A percentile compares a stretch with the other conserved stretches of the same genome.
Evolutionary conservation across 2,329 filamentous ascomycete genomes (phyloP).

Genomic region (Colletotrichum sp.): DNA sequence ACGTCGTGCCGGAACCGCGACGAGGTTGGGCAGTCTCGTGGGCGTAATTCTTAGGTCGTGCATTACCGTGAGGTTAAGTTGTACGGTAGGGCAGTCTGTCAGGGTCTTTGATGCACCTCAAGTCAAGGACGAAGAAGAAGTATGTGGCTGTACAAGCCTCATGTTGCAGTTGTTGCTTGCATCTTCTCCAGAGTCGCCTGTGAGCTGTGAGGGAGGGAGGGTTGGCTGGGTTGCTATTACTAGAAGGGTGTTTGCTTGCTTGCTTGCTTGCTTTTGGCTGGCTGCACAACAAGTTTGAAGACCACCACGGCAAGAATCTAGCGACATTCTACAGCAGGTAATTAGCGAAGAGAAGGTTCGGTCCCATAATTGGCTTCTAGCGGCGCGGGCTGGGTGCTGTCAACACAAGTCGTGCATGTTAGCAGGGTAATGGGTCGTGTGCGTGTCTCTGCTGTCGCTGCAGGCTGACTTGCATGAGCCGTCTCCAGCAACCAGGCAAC

Average conservation of each 20-base stretch:
- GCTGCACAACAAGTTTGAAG: not conserved
- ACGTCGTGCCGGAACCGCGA: not conserved
- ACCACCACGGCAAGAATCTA: not conserved
- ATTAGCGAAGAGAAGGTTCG: not conserved
- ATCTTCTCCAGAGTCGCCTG: not conserved
- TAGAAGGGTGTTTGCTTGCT: not conserved
- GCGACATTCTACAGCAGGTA: not conserved
- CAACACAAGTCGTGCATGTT: conserved; percentile 7
- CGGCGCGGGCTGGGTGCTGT: not conserved
- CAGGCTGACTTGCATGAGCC: conserved; percentile 9
- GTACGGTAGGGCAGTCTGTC: not conserved
- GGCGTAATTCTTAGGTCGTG: not conserved
- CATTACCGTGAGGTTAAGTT: not conserved
- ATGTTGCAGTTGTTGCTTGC: not conserved
- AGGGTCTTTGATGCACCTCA: not conserved
- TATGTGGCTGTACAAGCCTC: not conserved
- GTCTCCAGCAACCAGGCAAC: not conserved
- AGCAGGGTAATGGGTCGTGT: conserved; percentile 7
- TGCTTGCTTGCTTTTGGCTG: not conserved
- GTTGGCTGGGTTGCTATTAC: not conserved
- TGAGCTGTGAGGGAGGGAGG: not conserved
- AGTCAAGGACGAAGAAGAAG: not conserved
- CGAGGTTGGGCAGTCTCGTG: not conserved
- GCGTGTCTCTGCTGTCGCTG: not conserved
- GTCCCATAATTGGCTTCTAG: not conserved